Evolutionary conservation across 768 basidiomycete genomes (phyloP).

Genomic region (Kwoniella mangroviensis): DNA sequence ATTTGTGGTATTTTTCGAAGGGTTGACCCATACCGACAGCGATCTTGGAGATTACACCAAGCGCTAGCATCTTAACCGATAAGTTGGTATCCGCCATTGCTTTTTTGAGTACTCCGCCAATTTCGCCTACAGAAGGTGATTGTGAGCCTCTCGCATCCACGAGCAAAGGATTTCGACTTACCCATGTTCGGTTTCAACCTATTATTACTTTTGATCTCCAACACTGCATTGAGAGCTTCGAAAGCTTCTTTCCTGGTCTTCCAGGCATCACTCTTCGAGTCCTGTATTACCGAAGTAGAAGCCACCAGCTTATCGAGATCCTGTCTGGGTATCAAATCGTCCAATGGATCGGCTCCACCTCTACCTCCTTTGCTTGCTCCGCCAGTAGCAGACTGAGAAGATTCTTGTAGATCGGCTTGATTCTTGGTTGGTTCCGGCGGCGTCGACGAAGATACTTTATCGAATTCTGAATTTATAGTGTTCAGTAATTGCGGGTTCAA

Average conservation of each 20-base stretch:
- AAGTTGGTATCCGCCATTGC: conserved; percentile 92
- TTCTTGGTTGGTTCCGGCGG: conserved; percentile 78
- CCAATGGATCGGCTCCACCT: conserved; percentile 70
- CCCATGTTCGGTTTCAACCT: conserved; percentile 89
- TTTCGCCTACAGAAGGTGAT: conserved; percentile 69
- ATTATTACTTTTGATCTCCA: conserved; percentile 91
- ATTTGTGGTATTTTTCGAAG: conserved; percentile 84
- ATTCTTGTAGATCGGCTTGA: conserved; percentile 71
- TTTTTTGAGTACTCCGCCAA: conserved; percentile 82
- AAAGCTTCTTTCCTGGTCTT: conserved; percentile 95
- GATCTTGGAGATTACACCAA: conserved; percentile 87
- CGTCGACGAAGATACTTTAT: conserved; percentile 78
- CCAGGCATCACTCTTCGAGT: conserved; percentile 92
- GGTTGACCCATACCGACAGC: conserved; percentile 93
- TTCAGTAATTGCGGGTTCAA: conserved; percentile 88
- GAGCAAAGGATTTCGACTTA: conserved; percentile 54
- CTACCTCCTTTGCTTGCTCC: conserved; percentile 59
- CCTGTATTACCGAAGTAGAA: conserved; percentile 78
- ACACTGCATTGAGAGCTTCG: conserved; percentile 76
- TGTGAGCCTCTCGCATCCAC: too few relatives aligned
- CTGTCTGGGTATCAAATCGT: conserved; percentile 92
- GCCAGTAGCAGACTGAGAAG: conserved; percentile 61
- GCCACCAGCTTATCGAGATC: conserved; percentile 86
- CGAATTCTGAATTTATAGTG: conserved; percentile 90
- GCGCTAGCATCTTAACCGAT: conserved; percentile 83